Base-by-base conservation (phyloP, 805 yeast genomes). In the Phaffomyces antillensis region DNA sequence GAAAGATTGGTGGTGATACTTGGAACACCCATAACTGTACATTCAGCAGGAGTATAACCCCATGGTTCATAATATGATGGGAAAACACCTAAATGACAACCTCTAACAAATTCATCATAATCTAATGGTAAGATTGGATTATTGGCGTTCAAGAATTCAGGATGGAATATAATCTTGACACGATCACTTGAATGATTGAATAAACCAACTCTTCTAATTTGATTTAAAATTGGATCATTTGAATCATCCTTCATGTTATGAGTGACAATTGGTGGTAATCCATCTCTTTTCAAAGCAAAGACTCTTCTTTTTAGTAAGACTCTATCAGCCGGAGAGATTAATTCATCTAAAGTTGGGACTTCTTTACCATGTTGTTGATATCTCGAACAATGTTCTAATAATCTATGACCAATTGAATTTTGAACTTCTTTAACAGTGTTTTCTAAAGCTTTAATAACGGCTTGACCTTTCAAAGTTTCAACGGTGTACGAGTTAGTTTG, bases 41-140 rank as follows among this genome's bases (percentile, higher is more conserved):
- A 93, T 65, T 91, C 99, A 9, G 98, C 98, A 4, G 99, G 99
- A 3, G 99, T 91, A 66, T 91, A 91, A 35, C 99, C 99, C 99
- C 99, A 91, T 5, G 99, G 99, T 68, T 91, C 99, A 62, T 91
- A 91, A 68, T 91, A 91, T 0, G 96, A 88, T 41, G 99, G 99
- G 82, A 91, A 91, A 42, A 91, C 96, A 64, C 99, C 99, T 65
- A 93, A 71, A 66, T 91, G 98, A 64, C 97, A 90, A 49, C 99
- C 99, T 55, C 99, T 78, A 39, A 91, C 99, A 65, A 91, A 91
- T 64, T 91, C 99, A 63, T 91, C 99, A 64, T 91, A 91, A 65
- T 91, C 99, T 46, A 91, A 70, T 17, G 96, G 84, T 61, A 91
- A 73, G 47, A 91, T 85, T 42, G 99, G 98, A 68, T 91, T 91